A percentile compares a stretch with the other conserved stretches of the same genome.
phyloP scores from a whole-genome alignment of 495 filamentous ascomycete genomes.

The Daldinia caldariorum region DNA sequence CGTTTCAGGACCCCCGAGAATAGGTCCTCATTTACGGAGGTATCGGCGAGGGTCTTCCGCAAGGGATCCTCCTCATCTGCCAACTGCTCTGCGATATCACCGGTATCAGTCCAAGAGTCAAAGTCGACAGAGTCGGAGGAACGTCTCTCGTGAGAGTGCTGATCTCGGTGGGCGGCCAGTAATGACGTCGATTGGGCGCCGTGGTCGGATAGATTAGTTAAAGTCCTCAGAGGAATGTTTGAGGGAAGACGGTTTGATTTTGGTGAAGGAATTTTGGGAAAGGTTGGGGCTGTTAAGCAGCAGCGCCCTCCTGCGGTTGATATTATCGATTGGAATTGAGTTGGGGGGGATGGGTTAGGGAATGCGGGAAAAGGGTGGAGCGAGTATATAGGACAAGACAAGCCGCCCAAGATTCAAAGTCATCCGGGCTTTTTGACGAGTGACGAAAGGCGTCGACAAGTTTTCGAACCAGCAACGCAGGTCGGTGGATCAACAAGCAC shows the following conservation, averaged over 20 bases:
- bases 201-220: conserved; percentile 54
- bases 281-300: conserved; percentile 67
- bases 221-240: conserved; percentile 70
- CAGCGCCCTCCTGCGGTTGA: conserved; percentile 63
- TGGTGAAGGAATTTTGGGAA: conserved; percentile 67
- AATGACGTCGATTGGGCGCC: conserved; percentile 54
- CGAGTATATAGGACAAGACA: conserved; percentile 47
- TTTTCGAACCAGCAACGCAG: conserved; percentile 36
- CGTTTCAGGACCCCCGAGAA: conserved; percentile 60
- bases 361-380: conserved; percentile 45
- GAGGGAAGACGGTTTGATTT: conserved; percentile 63
- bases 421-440: conserved; percentile 41
- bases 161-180: conserved; percentile 51
- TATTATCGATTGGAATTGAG: conserved; percentile 42
- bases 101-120: conserved; percentile 92
- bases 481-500: conserved; percentile 42
- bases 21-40: conserved; percentile 65
- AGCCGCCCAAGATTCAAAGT: conserved; percentile 40
- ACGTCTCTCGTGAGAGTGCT: conserved; percentile 56
- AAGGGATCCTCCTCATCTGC: conserved; percentile 82
- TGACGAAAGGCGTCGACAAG: conserved; percentile 42
- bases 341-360: conserved; percentile 44
- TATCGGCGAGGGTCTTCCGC: conserved; percentile 68
- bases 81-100: conserved; percentile 90
- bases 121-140: conserved; percentile 70